These are phyloP conservation scores for Mitragyna speciosa DNA, from an alignment of 257 asterid species.

Conservation along the genomic window DNA sequence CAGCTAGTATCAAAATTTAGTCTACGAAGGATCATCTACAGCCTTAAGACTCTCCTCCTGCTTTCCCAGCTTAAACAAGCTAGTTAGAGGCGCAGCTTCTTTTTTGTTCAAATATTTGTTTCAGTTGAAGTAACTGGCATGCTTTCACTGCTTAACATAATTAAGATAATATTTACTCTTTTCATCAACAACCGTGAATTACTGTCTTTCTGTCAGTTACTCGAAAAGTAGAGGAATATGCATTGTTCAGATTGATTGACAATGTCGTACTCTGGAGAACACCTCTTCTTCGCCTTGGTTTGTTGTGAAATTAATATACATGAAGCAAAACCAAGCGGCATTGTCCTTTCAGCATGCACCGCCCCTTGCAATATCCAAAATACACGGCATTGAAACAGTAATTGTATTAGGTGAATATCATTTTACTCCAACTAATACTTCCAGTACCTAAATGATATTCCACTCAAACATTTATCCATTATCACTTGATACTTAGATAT, in stretches of 20 bases:
- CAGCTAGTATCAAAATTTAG: neutral
- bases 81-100: too few species aligned
- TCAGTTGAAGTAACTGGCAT: too few species aligned
- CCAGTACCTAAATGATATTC: neutral
- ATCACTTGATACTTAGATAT: neutral
- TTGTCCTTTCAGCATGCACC: neutral
- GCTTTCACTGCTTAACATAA: too few species aligned
- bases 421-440: neutral
- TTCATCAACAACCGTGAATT: too few species aligned
- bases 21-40: neutral
- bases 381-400: neutral
- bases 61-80: neutral
- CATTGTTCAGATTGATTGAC: neutral
- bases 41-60: neutral
- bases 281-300: neutral
- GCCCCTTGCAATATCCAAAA: neutral
- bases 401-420: neutral
- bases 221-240: neutral
- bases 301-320: neutral
- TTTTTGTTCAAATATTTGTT: too few species aligned
- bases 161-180: too few species aligned
- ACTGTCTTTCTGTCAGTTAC: neutral
- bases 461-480: neutral
- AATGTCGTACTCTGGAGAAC: neutral
- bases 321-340: neutral